Conservation (phyloP, 495 filamentous ascomycete genomes). For the Neurospora sp. region DNA sequence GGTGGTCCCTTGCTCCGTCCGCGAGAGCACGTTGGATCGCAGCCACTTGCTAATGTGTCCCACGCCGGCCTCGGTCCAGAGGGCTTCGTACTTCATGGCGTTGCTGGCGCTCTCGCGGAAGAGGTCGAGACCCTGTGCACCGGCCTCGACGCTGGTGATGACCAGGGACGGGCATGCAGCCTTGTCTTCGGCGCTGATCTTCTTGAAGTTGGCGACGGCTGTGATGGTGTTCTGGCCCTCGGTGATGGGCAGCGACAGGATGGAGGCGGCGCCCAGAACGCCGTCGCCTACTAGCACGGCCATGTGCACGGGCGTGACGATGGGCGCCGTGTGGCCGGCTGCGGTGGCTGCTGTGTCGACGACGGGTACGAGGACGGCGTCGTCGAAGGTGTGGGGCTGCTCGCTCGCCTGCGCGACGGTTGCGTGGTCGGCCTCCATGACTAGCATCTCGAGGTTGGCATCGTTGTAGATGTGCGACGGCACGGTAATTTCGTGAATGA, state of each 20-base stretch:
- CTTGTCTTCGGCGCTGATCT: constrained; percentile 23
- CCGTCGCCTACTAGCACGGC: constrained; percentile 66
- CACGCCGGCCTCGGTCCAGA: constrained; percentile 63
- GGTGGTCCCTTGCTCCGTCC: constrained; percentile 26
- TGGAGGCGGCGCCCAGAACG: constrained; percentile 30
- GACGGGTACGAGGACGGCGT: constrained; percentile 60
- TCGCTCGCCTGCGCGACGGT: constrained; percentile 27
- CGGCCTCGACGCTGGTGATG: constrained; percentile 26
- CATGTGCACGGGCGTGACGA: constrained; percentile 80
- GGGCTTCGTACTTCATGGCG: constrained; percentile 56
- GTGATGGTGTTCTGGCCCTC: constrained; percentile 25
- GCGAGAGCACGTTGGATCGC: constrained; percentile 34
- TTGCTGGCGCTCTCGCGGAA: constrained; percentile 61
- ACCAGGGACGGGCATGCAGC: constrained; percentile 22
- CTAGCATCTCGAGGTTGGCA: constrained; percentile 66
- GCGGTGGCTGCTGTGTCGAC: constrained; percentile 55
- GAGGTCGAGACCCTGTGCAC: constrained; percentile 48
- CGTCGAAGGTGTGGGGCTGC: constrained; percentile 26
- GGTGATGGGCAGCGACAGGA: constrained; percentile 27
- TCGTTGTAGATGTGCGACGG: constrained; percentile 57
- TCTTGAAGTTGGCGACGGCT: constrained; percentile 33
- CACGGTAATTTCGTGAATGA: constrained; percentile 41
- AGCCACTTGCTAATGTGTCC: constrained; percentile 61
- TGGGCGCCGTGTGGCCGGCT: constrained; percentile 46
- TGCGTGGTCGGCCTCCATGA: constrained; percentile 45